Conservation (phyloP, 163 green algal genomes). For the Scenedesmus sp. region DNA sequence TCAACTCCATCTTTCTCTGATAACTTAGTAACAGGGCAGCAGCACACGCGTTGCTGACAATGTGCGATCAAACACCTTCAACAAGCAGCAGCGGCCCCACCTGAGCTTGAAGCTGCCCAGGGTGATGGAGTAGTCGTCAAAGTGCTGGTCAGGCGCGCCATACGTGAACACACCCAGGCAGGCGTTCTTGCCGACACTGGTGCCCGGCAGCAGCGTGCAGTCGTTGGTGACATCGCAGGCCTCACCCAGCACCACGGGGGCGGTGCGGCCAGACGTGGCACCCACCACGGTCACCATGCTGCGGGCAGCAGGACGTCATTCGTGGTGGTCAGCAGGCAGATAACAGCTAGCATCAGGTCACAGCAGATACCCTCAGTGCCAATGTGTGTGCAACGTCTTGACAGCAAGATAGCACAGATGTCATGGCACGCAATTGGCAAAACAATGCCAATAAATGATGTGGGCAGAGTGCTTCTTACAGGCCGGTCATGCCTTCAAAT, state of each 20-base stretch:
- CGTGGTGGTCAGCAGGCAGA: neutral
- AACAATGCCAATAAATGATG: no score
- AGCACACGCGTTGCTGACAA: neutral
- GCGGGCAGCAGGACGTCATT: no score
- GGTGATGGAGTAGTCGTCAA: constrained; percentile 9
- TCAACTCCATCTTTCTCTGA: no score
- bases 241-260: neutral
- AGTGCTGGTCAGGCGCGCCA: neutral
- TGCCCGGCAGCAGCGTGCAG: constrained; percentile 3
- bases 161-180: constrained; percentile 10
- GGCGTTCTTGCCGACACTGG: neutral
- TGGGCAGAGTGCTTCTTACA: no score
- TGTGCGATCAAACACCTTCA: no score
- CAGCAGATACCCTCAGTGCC: no score
- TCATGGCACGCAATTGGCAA: no score
- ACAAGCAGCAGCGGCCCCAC: no score
- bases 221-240: constrained; percentile 22
- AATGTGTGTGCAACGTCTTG: no score
- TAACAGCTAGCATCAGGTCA: no score
- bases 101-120: neutral
- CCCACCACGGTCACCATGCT: neutral
- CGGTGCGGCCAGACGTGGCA: neutral
- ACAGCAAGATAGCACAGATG: no score
- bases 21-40: neutral
- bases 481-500: no score